Evolutionary conservation across 345 rosid genomes (phyloP).

Genomic region (Corchorus olitorius): DNA sequence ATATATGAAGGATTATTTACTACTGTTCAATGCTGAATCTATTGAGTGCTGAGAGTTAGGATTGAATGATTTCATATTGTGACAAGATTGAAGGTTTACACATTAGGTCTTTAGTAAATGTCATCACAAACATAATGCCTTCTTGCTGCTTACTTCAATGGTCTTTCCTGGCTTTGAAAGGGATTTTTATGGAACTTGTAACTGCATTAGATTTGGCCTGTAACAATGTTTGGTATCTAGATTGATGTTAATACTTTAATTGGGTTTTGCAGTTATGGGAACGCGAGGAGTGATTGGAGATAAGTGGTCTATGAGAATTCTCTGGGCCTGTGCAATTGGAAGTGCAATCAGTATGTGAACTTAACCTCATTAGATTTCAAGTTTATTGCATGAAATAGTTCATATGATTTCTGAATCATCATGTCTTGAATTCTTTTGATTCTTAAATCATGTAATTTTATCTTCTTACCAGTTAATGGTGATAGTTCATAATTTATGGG

Average conservation of each 20-base stretch:
- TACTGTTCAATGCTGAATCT: not conserved
- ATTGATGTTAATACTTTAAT: slow-evolving; percentile 9
- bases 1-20: not conserved
- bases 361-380: not conserved
- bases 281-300: slow-evolving; percentile 60
- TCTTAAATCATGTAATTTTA: not conserved
- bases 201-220: not conserved
- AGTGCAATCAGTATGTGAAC: slow-evolving; percentile 53
- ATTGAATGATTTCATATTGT: not conserved
- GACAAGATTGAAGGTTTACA: not conserved
- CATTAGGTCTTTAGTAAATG: not conserved
- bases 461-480: not conserved
- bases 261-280: slow-evolving; percentile 38
- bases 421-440: not conserved
- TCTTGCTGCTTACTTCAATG: not conserved
- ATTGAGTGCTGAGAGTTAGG: not conserved
- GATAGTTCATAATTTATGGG: slow-evolving; percentile 6
- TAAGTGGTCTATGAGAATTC: slow-evolving; percentile 78
- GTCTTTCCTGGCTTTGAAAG: not conserved
- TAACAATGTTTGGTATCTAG: not conserved
- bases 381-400: slow-evolving; percentile 11
- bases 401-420: not conserved
- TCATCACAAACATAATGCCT: not conserved
- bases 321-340: slow-evolving; percentile 76
- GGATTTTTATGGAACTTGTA: not conserved